phyloP scores from a whole-genome alignment of 1,284 basidiomycete genomes.

The Apiotrichum mycotoxinovorans region DNA sequence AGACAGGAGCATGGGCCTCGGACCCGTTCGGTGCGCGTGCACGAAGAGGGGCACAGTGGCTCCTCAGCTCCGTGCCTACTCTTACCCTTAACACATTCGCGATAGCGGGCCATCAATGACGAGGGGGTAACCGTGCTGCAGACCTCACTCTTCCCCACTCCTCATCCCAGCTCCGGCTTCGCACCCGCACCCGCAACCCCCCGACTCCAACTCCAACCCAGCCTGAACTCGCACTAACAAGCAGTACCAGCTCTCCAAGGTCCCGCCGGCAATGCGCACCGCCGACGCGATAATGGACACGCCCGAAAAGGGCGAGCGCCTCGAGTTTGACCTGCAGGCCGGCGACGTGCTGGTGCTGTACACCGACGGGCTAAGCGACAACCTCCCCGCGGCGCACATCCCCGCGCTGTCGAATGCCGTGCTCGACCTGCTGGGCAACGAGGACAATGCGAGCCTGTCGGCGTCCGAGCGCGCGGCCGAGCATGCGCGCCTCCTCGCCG shows the following conservation, averaged over 20 bases:
- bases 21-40: too few relatives aligned
- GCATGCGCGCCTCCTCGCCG: conserved; percentile 47
- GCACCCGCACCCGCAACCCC: too few relatives aligned
- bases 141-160: too few relatives aligned
- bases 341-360: conserved; percentile 49
- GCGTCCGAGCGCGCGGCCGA: conserved; percentile 35
- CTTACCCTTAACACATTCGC: too few relatives aligned
- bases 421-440: conserved; percentile 28
- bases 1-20: too few relatives aligned
- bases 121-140: too few relatives aligned
- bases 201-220: too few relatives aligned
- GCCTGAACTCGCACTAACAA: conserved; percentile 10
- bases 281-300: conserved; percentile 27
- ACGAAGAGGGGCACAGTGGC: too few relatives aligned
- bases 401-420: conserved; percentile 35
- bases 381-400: conserved; percentile 52
- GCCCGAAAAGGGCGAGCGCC: conserved; percentile 38
- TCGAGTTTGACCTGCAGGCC: conserved; percentile 39
- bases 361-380: conserved; percentile 58
- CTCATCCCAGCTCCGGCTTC: too few relatives aligned
- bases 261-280: conserved; percentile 24
- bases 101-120: too few relatives aligned
- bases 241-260: conserved; percentile 41
- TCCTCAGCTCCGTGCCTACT: too few relatives aligned
- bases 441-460: conserved; percentile 37